phyloP scores from a whole-genome alignment of 192 early-diverging fungal species.

The Backusella tuberculispora region DNA sequence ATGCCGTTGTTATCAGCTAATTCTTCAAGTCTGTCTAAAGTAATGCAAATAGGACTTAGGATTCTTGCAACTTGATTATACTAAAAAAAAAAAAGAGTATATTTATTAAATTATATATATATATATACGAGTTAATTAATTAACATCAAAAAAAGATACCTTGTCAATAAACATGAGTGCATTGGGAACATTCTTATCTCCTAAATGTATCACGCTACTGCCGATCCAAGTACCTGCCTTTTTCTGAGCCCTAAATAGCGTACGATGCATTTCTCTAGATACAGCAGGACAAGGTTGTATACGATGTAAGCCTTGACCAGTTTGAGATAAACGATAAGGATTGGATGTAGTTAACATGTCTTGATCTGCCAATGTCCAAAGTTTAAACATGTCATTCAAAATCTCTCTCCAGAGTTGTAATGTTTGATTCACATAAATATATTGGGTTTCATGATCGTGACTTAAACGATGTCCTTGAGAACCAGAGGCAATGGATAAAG shows the following conservation, averaged over 20 bases:
- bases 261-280: slow-evolving; percentile 85
- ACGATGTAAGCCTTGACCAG: slow-evolving; percentile 96
- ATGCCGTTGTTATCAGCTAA: slow-evolving; percentile 63
- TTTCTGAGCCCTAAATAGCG: slow-evolving; percentile 85
- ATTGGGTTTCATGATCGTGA: slow-evolving; percentile 93
- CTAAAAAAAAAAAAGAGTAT: slow-evolving; percentile 40
- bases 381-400: slow-evolving; percentile 95
- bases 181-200: slow-evolving; percentile 98
- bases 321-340: slow-evolving; percentile 89
- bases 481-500: slow-evolving; percentile 85
- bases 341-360: slow-evolving; percentile 78
- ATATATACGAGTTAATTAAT: background rate
- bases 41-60: slow-evolving; percentile 82
- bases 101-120: background rate
- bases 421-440: slow-evolving; percentile 91
- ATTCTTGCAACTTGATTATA: slow-evolving; percentile 98
- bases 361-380: slow-evolving; percentile 89
- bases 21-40: slow-evolving; percentile 73
- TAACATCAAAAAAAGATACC: slow-evolving; percentile 23
- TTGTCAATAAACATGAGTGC: slow-evolving; percentile 98
- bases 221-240: slow-evolving; percentile 91
- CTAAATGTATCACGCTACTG: slow-evolving; percentile 94
- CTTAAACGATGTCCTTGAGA: slow-evolving; percentile 84
- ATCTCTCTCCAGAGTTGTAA: slow-evolving; percentile 96
- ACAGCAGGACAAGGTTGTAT: slow-evolving; percentile 89